A percentile compares a stretch with the other conserved stretches of the same genome.
phyloP scores from a whole-genome alignment of 148 eudicot species.

The Rhododendron mucronatum region DNA sequence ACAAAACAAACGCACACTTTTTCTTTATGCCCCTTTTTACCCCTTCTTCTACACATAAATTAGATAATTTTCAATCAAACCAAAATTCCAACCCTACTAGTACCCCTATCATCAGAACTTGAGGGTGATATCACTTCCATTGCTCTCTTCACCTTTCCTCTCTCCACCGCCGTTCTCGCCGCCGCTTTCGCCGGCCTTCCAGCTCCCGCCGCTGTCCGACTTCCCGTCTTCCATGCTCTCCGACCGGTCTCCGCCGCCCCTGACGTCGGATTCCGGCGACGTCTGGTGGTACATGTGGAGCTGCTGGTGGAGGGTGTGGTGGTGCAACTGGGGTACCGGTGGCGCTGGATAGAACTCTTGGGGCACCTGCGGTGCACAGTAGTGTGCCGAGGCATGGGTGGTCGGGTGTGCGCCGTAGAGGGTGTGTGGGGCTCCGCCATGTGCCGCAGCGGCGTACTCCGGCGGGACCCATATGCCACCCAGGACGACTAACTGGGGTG shows the following conservation, averaged over 20 bases:
- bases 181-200: conserved; percentile 55
- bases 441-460: conserved; percentile 71
- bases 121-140: conserved; percentile 62
- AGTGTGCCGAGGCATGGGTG: conserved; percentile 50
- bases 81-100: conserved; percentile 25
- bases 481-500: conserved; percentile 75
- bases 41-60: conserved; percentile 14
- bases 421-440: conserved; percentile 49
- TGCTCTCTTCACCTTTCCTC: conserved; percentile 44
- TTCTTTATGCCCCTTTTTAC: conserved; percentile 41
- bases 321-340: conserved; percentile 29
- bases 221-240: conserved; percentile 84
- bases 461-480: conserved; percentile 99
- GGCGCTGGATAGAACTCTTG: conserved; percentile 62
- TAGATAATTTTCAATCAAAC: conserved; percentile 4
- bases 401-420: conserved; percentile 63
- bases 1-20: conserved; percentile 43
- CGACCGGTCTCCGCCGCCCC: conserved; percentile 56
- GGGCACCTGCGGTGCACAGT: conserved; percentile 39
- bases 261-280: conserved; percentile 58
- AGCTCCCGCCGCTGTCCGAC: conserved; percentile 73
- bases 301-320: conserved; percentile 41
- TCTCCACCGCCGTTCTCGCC: conserved; percentile 37
- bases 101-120: conserved; percentile 44
- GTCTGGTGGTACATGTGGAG: conserved; percentile 48